These are phyloP conservation scores for Tricholoma bakamatsutake DNA, from an alignment of 768 basidiomycete species.

Conservation along the genomic window DNA sequence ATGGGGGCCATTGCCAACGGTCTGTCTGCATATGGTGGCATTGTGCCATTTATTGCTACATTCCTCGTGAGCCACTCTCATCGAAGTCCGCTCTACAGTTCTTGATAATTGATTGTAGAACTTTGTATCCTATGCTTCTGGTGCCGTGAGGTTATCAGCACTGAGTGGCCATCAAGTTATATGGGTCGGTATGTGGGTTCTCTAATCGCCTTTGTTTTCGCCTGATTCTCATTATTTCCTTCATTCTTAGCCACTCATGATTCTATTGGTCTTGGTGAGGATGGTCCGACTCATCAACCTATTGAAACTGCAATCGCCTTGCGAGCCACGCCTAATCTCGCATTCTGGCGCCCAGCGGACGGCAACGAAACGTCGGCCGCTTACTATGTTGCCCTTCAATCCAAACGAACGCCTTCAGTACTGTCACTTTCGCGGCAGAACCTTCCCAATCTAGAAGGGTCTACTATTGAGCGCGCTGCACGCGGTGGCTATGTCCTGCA, in stretches of 20 bases:
- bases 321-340: constrained; percentile 86
- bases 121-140: constrained; percentile 91
- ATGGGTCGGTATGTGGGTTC: constrained; percentile 69
- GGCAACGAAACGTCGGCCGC: constrained; percentile 97
- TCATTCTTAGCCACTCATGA: constrained; percentile 75
- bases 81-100: not conserved
- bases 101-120: constrained; percentile 44
- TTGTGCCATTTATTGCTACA: constrained; percentile 87
- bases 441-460: constrained; percentile 87
- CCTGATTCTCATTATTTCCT: not conserved
- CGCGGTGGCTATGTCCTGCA: constrained; percentile 89
- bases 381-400: constrained; percentile 73
- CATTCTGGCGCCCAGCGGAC: constrained; percentile 91
- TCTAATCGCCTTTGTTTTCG: not conserved
- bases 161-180: constrained; percentile 87
- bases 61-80: constrained; percentile 59
- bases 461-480: constrained; percentile 75
- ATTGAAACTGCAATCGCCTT: constrained; percentile 84
- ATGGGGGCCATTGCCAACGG: constrained; percentile 98
- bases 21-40: constrained; percentile 81
- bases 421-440: constrained; percentile 84
- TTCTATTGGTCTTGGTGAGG: constrained; percentile 88
- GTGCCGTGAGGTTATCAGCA: constrained; percentile 88
- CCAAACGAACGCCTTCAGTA: constrained; percentile 75
- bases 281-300: constrained; percentile 95